Evolutionary conservation across 1,284 basidiomycete species (phyloP), one percentile per base, ranked within the genome.

Genomic region (Schizophyllum commune): DNA sequence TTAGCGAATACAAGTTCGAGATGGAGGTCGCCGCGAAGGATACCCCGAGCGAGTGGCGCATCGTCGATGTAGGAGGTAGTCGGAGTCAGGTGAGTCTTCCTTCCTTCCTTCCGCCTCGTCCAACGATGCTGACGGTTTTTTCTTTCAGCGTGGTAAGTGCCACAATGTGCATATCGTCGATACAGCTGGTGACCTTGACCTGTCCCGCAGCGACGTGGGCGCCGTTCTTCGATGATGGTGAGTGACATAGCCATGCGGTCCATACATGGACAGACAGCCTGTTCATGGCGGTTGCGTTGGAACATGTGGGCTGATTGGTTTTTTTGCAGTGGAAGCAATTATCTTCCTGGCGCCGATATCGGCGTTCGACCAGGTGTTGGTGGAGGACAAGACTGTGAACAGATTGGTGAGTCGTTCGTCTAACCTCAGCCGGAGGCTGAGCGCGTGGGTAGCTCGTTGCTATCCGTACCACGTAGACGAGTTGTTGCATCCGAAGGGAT

Each of bases 341-440:
- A 89, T 91, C 64, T 91, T 91, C 72, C 82, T 91, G 15, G 89
- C 88, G 19, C 89, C 89, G 15, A 90, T 91, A 74, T 88, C 85
- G 32, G 86, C 83, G 11, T 91, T 91, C 66, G 89, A 91, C 72
- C 88, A 91, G 69, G 86, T 86, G 5, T 77, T 91, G 7, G 73
- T 81, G 20, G 89, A 91, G 72, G 88, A 90, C 66, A 75, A 79
- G 61, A 80, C 78, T 60, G 83, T 91, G 5, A 91, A 91, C 68
- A 82, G 89, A 59, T 75, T 89, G 59, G 87, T 85, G 61, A 60
- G 83, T 74, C 5, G 55, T 13, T 11, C 17, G 13, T 47, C 13
- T 17, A 9, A 47, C 13, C 9, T 47, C 39, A 8, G 39, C 39
- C 39, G 39, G 39, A 13, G 39, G 39, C 39, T 47, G 39, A 47